Evolutionary conservation across 169 alveolate species (phyloP).

Genomic region (Babesia gibsoni): DNA sequence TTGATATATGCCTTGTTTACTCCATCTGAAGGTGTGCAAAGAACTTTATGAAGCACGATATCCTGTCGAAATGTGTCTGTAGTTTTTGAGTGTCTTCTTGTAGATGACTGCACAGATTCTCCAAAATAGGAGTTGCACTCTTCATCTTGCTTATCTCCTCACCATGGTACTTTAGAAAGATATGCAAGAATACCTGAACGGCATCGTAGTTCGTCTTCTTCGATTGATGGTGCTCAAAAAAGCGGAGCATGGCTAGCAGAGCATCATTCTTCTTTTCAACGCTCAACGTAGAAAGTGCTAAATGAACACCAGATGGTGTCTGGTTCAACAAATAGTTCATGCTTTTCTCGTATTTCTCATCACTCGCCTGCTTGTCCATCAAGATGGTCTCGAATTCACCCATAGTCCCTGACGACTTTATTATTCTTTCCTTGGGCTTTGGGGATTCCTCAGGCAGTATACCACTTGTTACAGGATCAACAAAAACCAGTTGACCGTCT

Average conservation of each 20-base stretch:
- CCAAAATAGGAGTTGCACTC: not conserved
- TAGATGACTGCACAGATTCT: constrained; percentile 12
- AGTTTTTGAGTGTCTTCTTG: constrained; percentile 5
- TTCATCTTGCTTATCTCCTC: constrained; percentile 11
- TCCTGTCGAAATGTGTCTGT: constrained; percentile 55
- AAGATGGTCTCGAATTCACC: constrained; percentile 34
- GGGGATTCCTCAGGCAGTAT: not conserved
- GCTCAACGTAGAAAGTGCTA: constrained; percentile 33
- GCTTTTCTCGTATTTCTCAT: constrained; percentile 42
- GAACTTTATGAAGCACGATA: constrained; percentile 64
- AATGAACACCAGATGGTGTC: constrained; percentile 55
- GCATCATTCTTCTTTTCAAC: constrained; percentile 34
- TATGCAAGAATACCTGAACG: constrained; percentile 51
- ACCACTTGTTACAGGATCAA: constrained; percentile 36
- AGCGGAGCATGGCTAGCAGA: constrained; percentile 22
- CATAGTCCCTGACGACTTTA: not conserved
- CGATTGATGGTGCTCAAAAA: constrained; percentile 32
- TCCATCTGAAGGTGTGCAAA: constrained; percentile 62
- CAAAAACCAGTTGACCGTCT: constrained; percentile 62
- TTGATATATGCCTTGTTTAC: not conserved
- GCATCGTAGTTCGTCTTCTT: constrained; percentile 40
- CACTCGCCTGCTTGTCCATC: not conserved
- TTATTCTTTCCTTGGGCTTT: constrained; percentile 1
- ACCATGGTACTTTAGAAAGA: constrained; percentile 57
- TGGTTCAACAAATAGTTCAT: constrained; percentile 42